A percentile compares a stretch with the other conserved stretches of the same genome.
These are phyloP conservation scores for Hypoxylon sp. DNA, from an alignment of 2,329 filamentous ascomycete genomes.

Conservation along the genomic window DNA sequence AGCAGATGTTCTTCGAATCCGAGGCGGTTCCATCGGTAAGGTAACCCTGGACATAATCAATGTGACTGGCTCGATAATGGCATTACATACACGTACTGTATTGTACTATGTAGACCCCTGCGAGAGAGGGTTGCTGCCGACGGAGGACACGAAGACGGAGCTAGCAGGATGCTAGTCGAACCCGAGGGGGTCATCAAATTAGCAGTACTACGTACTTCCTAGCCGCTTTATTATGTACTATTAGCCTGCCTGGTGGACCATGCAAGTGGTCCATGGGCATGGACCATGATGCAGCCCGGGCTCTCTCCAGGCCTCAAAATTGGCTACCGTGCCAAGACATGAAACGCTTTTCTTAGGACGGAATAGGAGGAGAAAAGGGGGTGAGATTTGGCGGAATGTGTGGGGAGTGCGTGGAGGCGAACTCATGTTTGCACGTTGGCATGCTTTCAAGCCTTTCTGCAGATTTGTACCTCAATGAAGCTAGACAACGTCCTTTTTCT, in stretches of 20 bases:
- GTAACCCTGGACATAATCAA: slow-evolving; percentile 50
- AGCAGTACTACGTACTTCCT: slow-evolving; percentile 29
- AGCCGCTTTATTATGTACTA: slow-evolving; percentile 43
- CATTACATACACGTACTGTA: slow-evolving; percentile 37
- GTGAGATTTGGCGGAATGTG: slow-evolving; percentile 46
- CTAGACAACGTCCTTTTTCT: slow-evolving; percentile 20
- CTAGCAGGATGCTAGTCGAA: slow-evolving; percentile 34
- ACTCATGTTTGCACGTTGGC: slow-evolving; percentile 38
- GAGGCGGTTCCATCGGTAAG: slow-evolving; percentile 54
- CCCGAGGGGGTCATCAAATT: slow-evolving; percentile 41
- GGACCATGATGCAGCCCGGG: slow-evolving; percentile 36
- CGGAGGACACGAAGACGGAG: slow-evolving; percentile 21
- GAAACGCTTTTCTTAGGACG: slow-evolving; percentile 45
- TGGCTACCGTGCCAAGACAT: slow-evolving; percentile 44
- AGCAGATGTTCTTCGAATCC: slow-evolving; percentile 51
- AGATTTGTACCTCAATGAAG: slow-evolving; percentile 19
- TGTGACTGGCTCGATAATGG: slow-evolving; percentile 48
- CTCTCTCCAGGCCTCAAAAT: slow-evolving; percentile 42
- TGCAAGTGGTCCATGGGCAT: slow-evolving; percentile 33
- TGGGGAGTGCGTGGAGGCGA: slow-evolving; percentile 46
- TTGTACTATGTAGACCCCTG: slow-evolving; percentile 36
- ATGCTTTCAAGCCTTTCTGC: slow-evolving; percentile 22
- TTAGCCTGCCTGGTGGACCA: slow-evolving; percentile 39
- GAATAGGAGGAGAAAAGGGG: slow-evolving; percentile 42
- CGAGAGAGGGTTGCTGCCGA: slow-evolving; percentile 32